Base-by-base conservation (phyloP, 176 grass and related monocot genomes). In the Tuctoria greenei region DNA sequence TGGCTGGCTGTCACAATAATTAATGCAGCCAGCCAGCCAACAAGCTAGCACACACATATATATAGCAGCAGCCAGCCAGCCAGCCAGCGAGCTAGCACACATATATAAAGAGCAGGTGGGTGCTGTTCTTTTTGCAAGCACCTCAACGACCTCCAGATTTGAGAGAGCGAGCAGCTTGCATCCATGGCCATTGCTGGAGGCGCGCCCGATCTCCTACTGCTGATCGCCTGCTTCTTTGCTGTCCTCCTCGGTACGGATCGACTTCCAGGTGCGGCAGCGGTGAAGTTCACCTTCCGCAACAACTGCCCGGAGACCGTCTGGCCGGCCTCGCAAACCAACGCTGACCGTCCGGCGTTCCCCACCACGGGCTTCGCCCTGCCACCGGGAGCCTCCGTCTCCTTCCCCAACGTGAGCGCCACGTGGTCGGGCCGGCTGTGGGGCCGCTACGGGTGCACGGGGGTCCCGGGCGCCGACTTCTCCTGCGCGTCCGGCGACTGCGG, bases 371-470 rank as follows among this genome's bases (percentile, higher is more conserved):
- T 93, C 58, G 7, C 37, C 47, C 78, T 90, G 23, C 35, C 7
- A 7, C 61, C 64, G 1, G 87, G 84, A 12, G 51, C 49, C 43
- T 55, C 81, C 27, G 0, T 67, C 34, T 52, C 78, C 15, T 20
- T 85, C 26, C 2, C 74, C 46, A 63, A 27, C 69, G 79, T 72
- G 8, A 34, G 64, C 1, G 5, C 70, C 47, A 61, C 44, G 9
- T 93, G 91, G 91, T 81, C 85, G 5, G 91, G 91, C 37, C 75
- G 87, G 2, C 13, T 90, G 35, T 93, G 91, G 91, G 85, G 69
- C 16, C 78, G 91, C 25, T 20, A 68, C 51, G 18, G 64, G 10
- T 93, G 91, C 75, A n/a, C 37, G 4, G 24, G 16, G 23, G 37
- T 69, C 39, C 17, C 66, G 5, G 67, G 72, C 15, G 72, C 65